Conservation (phyloP, 495 filamentous ascomycete species). For the Neurospora sp. region DNA sequence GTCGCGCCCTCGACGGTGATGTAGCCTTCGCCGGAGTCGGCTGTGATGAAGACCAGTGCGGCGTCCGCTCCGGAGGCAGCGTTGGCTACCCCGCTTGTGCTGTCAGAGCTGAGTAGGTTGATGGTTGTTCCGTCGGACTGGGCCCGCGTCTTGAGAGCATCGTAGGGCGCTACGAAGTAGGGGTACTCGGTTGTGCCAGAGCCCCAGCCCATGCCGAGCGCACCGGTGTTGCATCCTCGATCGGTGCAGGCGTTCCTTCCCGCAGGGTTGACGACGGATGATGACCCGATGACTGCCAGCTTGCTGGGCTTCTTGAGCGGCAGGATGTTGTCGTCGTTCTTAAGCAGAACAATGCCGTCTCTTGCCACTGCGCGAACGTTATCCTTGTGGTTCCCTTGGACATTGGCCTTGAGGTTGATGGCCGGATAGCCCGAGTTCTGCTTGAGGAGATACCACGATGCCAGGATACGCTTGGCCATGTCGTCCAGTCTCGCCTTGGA, state of each 20-base stretch:
- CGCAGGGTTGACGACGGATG: conserved; percentile 55
- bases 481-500: conserved; percentile 38
- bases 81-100: conserved; percentile 32
- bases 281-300: conserved; percentile 62
- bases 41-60: conserved; percentile 57
- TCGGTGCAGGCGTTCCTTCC: conserved; percentile 45
- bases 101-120: conserved; percentile 44
- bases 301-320: conserved; percentile 50
- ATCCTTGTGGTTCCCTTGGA: conserved; percentile 45
- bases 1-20: conserved; percentile 50
- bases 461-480: conserved; percentile 47
- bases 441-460: conserved; percentile 42
- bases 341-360: conserved; percentile 66
- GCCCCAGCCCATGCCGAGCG: conserved; percentile 53
- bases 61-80: conserved; percentile 45
- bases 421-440: conserved; percentile 41
- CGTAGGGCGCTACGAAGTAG: conserved; percentile 46
- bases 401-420: conserved; percentile 44
- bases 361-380: conserved; percentile 48
- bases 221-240: conserved; percentile 51
- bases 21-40: conserved; percentile 57
- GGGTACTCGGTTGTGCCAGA: conserved; percentile 48
- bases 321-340: conserved; percentile 51
- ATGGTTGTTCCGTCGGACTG: conserved; percentile 37
- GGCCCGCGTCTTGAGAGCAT: conserved; percentile 41